Evolutionary conservation across 73 alveolate genomes (phyloP).

Genomic region (Paramecium sexaurelia): DNA sequence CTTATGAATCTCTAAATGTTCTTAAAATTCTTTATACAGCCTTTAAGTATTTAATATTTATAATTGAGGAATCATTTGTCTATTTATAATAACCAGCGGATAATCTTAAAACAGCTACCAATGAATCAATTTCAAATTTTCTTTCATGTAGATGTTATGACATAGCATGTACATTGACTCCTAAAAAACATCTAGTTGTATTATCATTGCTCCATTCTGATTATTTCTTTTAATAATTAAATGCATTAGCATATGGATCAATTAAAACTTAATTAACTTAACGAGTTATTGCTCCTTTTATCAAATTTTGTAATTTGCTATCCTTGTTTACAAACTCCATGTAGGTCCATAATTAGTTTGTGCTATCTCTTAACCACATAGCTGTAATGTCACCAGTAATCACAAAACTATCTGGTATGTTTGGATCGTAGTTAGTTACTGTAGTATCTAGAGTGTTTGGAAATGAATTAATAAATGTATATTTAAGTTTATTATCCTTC

Average conservation of each 20-base stretch:
- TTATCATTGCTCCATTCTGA: slow-evolving; percentile 82
- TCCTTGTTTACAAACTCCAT: slow-evolving; percentile 78
- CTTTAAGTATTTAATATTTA: slow-evolving; percentile 70
- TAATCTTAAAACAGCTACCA: slow-evolving; percentile 78
- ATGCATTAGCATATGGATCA: slow-evolving; percentile 91
- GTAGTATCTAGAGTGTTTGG: slow-evolving; percentile 93
- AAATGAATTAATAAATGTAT: slow-evolving; percentile 78
- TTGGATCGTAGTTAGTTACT: slow-evolving; percentile 69
- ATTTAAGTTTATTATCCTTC: slow-evolving; percentile 68
- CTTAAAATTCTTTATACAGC: slow-evolving; percentile 67
- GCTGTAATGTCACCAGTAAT: slow-evolving; percentile 91
- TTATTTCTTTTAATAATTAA: slow-evolving; percentile 71
- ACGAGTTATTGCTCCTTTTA: slow-evolving; percentile 77
- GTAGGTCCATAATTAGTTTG: slow-evolving; percentile 85
- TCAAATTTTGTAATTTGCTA: slow-evolving; percentile 70
- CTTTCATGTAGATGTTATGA: slow-evolving; percentile 81
- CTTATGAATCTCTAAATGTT: slow-evolving; percentile 71
- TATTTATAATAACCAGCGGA: slow-evolving; percentile 67
- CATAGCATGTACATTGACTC: slow-evolving; percentile 79
- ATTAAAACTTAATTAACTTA: slow-evolving; percentile 73
- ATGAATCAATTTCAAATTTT: slow-evolving; percentile 85
- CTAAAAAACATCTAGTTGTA: slow-evolving; percentile 74
- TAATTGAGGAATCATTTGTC: slow-evolving; percentile 69
- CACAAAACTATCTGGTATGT: slow-evolving; percentile 77
- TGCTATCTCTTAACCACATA: slow-evolving; percentile 89